These are phyloP conservation scores for Colletotrichum eremochloae DNA, from an alignment of 2,329 filamentous ascomycete species.

Conservation along the genomic window DNA sequence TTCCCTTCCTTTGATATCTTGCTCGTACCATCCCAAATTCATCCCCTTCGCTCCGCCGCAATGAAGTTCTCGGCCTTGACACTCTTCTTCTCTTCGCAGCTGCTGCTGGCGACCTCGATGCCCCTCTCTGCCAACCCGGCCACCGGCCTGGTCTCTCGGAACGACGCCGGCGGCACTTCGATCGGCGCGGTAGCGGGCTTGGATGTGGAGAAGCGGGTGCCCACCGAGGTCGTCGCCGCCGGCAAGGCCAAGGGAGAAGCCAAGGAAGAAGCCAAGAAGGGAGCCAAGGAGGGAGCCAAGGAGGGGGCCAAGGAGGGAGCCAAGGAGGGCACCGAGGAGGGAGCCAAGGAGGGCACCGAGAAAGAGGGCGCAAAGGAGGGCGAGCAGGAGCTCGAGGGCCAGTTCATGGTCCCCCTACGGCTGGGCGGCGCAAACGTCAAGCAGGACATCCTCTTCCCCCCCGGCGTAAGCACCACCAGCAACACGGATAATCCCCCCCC, in stretches of 20 bases:
- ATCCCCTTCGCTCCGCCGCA: not conserved
- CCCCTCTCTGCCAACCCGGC: constrained; percentile 5
- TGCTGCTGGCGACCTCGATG: constrained; percentile 8
- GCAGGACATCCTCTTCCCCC: constrained; percentile 51
- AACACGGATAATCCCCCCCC: not conserved
- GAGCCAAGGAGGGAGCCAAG: constrained; percentile 32
- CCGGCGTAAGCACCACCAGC: constrained; percentile 47
- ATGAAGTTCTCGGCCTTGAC: constrained; percentile 26
- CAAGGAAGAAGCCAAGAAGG: not conserved
- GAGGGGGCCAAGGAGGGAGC: too few species aligned
- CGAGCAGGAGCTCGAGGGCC: constrained; percentile 49
- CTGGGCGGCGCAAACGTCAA: constrained; percentile 51
- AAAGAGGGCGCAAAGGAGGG: constrained; percentile 36
- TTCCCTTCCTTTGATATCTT: not conserved
- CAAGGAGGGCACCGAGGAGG: constrained; percentile 17
- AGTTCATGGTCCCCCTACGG: constrained; percentile 49
- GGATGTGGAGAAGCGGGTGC: not conserved
- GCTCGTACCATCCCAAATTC: not conserved
- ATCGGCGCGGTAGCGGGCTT: not conserved
- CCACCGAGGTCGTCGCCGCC: not conserved
- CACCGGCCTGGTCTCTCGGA: not conserved
- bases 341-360: constrained; percentile 12
- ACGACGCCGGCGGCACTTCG: not conserved
- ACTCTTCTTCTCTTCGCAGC: constrained; percentile 4
- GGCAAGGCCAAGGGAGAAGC: not conserved